Evolutionary conservation across 2,329 filamentous ascomycete genomes (phyloP).

Genomic region (Pestalotiopsis sp.): DNA sequence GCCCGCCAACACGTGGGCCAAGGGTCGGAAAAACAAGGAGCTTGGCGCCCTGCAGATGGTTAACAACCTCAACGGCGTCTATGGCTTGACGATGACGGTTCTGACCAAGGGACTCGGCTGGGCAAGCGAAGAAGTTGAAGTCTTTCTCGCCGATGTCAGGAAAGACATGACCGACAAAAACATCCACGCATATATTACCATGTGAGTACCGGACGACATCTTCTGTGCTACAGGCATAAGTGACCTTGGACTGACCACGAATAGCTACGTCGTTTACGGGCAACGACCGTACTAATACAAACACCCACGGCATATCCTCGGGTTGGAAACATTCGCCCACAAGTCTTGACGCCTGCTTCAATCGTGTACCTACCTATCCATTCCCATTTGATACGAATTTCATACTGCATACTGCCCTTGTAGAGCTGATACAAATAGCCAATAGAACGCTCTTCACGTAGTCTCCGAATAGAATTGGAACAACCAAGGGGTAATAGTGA

Average conservation of each 20-base stretch:
- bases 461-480: neutral
- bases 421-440: neutral
- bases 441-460: neutral
- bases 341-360: neutral
- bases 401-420: neutral
- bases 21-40: slow-evolving; percentile 36
- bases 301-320: neutral
- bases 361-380: neutral
- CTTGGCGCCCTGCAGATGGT: slow-evolving; percentile 37
- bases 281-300: slow-evolving; percentile 1
- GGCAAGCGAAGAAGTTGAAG: slow-evolving; percentile 32
- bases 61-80: slow-evolving; percentile 34
- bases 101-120: slow-evolving; percentile 34
- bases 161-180: slow-evolving; percentile 30
- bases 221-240: neutral
- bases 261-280: slow-evolving; percentile 8
- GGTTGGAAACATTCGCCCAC: neutral
- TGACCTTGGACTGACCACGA: neutral
- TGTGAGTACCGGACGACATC: slow-evolving; percentile 22
- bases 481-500: neutral
- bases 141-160: slow-evolving; percentile 32
- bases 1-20: slow-evolving; percentile 37
- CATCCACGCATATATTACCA: slow-evolving; percentile 35
- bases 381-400: neutral
- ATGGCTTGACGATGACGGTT: slow-evolving; percentile 33